Evolutionary conservation across 1,139 yeast genomes (phyloP), one percentile per base, ranked within the genome.

Genomic region (Yamadazyma atmosphaerica): DNA sequence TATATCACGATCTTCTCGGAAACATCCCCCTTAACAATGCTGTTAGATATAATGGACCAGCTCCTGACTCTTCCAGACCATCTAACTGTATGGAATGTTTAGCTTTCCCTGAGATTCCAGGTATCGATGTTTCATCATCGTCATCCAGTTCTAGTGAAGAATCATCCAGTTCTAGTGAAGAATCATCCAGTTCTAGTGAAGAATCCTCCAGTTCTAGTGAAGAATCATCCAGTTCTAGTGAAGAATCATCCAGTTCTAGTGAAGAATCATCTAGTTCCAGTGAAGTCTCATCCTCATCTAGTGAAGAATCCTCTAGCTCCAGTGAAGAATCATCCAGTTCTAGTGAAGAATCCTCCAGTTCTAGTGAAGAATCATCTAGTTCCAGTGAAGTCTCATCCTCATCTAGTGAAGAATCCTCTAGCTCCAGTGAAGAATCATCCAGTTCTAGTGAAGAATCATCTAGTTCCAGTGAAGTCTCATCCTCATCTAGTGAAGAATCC

Each of bases 11-110:
- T 16, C 19, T 28, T 10, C 16, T 16, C n/a, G 31, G 45, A 15
- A 44, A 41, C 12, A 14, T 46, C 6, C 46, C 51, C 11, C 7
- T 35, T 22, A 6, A 2, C 4, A 42, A 47, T 33, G 49, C 50
- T 33, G 39, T 58, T 12, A 32, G 15, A 5, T 59, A 58, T 37
- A 42, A 21, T 31, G 58, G 51, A 9, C 47, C 54, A 24, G 42
- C 41, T n/a, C 41, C 50, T 12, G 37, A 38, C 2, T 17, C 41
- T 21, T 31, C 47, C 4, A 45, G 50, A 35, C 36, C 45, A n/a
- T 30, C 47, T 3, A 27, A 21, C 14, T 47, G 51, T 44, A 28
- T 32, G 38, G 33, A 33, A 21, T 47, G 51, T 39, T 12, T 8
- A 17, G 23, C 34, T 3, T 42, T 47, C 41, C 51, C 50, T 4